Evolutionary conservation across 2,329 filamentous ascomycete genomes (phyloP).

Genomic region (Fusarium sterilihyphosum): DNA sequence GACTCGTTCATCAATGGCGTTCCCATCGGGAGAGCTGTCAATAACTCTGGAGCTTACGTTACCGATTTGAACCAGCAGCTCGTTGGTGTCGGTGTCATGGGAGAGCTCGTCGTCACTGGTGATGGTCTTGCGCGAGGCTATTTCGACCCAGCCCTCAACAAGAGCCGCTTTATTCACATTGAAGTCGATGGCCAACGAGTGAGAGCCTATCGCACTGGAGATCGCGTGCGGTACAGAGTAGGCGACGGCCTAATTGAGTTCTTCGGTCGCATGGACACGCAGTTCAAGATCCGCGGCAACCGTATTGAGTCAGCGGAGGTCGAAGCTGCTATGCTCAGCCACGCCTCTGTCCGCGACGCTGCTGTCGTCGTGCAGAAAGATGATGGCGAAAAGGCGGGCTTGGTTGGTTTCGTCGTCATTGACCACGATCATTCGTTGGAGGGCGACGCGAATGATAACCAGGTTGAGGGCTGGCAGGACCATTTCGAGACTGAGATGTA

Average conservation of each 20-base stretch:
- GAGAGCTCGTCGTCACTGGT: conserved; percentile 41
- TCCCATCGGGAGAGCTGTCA: conserved; percentile 35
- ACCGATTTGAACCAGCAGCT: conserved; percentile 30
- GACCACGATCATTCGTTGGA: not conserved
- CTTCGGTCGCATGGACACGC: not conserved
- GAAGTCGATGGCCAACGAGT: not conserved
- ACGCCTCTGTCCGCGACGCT: not conserved
- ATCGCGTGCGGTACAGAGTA: conserved; percentile 25
- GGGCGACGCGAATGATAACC: not conserved
- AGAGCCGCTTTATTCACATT: conserved; percentile 24
- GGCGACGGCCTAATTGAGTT: conserved; percentile 31
- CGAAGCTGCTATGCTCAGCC: not conserved
- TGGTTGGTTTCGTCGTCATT: not conserved
- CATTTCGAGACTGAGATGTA: not conserved
- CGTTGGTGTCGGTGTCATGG: conserved; percentile 34
- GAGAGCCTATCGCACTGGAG: conserved; percentile 36
- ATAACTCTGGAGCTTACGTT: conserved; percentile 35
- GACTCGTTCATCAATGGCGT: conserved; percentile 31
- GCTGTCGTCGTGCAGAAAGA: not conserved
- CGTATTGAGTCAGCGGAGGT: not conserved
- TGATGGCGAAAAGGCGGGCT: not conserved
- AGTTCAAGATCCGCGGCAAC: not conserved
- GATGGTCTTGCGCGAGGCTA: conserved; percentile 31
- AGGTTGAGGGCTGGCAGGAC: not conserved
- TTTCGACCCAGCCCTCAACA: conserved; percentile 6